These are phyloP conservation scores for Coniochaeta sp. DNA, from an alignment of 2,329 filamentous ascomycete species.

Conservation along the genomic window DNA sequence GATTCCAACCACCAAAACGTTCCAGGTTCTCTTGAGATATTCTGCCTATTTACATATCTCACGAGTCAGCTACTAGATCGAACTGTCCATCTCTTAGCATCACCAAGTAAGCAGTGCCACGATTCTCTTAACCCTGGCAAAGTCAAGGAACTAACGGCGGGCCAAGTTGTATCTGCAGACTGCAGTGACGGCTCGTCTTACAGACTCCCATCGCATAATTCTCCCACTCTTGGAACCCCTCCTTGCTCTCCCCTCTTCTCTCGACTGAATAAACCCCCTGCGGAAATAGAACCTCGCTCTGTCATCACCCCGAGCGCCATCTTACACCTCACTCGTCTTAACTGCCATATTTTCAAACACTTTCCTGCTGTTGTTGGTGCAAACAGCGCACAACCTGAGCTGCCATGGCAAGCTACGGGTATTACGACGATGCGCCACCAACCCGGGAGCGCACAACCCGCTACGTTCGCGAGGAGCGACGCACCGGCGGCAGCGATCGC, in stretches of 20 bases:
- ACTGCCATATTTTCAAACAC: not conserved
- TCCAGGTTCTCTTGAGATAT: not conserved
- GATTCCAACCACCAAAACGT: not conserved
- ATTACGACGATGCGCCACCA: slow-evolving; percentile 35
- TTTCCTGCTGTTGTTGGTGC: not conserved
- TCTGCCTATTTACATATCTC: not conserved
- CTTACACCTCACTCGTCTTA: not conserved
- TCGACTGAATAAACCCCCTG: not conserved
- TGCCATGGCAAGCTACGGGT: slow-evolving; percentile 40
- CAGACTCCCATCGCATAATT: not conserved
- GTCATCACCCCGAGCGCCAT: not conserved
- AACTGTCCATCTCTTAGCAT: not conserved
- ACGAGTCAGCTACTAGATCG: not conserved
- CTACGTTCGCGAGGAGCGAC: slow-evolving; percentile 47
- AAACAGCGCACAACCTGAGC: slow-evolving; percentile 4
- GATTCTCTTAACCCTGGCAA: not conserved
- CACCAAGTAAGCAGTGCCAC: not conserved
- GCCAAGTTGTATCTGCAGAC: not conserved
- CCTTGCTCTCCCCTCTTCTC: not conserved
- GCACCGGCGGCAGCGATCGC: slow-evolving; percentile 31
- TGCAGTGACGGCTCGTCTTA: not conserved
- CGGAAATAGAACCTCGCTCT: not conserved
- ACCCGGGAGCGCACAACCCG: slow-evolving; percentile 37
- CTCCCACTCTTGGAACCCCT: slow-evolving; percentile 1
- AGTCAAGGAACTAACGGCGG: not conserved